These are phyloP conservation scores for Paramyrothecium roridum DNA, from an alignment of 2,329 filamentous ascomycete genomes.

Conservation along the genomic window DNA sequence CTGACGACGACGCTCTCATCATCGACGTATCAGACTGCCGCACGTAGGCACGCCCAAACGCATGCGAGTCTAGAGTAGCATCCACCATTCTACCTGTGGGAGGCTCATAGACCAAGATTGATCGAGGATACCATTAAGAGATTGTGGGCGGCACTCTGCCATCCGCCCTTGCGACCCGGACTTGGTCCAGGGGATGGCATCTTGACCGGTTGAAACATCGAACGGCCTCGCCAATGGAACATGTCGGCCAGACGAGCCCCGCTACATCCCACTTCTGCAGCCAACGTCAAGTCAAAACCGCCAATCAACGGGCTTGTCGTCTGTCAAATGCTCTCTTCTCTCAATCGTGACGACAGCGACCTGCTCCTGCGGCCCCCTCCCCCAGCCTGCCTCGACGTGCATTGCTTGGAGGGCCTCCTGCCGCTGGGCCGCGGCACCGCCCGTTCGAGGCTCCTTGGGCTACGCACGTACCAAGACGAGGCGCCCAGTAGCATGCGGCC, in stretches of 20 bases:
- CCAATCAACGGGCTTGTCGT: not conserved
- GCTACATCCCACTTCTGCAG: not conserved
- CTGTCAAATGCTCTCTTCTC: not conserved
- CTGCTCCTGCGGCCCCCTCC: no score
- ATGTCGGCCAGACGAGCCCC: not conserved
- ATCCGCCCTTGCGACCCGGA: not conserved
- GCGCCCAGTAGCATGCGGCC: no score
- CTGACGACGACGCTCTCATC: not conserved
- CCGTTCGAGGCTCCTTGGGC: no score
- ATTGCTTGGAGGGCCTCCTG: no score
- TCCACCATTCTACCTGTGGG: no score
- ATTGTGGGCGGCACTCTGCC: not conserved
- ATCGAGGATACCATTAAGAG: not conserved
- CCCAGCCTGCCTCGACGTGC: no score
- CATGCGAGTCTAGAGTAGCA: no score
- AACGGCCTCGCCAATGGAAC: not conserved
- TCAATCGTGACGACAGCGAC: not conserved
- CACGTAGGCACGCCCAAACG: not conserved
- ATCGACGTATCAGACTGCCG: not conserved
- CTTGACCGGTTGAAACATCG: not conserved
- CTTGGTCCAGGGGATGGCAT: not conserved
- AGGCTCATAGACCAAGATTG: not conserved
- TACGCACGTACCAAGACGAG: no score
- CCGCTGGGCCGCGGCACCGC: no score
- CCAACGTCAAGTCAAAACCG: not conserved